A percentile compares a stretch with the other conserved stretches of the same genome.
These are phyloP conservation scores for Saccharomycopsis malanga DNA, from an alignment of 805 yeast species.

Conservation along the genomic window DNA sequence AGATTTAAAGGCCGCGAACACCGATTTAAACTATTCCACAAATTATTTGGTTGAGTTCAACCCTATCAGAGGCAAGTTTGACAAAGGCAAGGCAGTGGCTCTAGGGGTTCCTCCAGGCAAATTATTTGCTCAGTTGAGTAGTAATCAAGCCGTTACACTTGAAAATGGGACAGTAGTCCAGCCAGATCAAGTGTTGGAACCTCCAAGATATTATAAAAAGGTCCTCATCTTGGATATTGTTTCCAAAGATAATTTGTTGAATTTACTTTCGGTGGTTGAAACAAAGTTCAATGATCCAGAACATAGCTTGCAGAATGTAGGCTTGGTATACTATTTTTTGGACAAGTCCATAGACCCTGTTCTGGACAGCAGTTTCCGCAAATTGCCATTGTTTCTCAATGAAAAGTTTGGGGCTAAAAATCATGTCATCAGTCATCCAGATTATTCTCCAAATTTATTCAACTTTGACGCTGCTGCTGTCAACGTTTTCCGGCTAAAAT, in stretches of 20 bases:
- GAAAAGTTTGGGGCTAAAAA: conserved; percentile 40
- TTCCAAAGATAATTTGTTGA: conserved; percentile 35
- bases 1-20: conserved; percentile 18
- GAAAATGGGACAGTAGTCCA: conserved; percentile 50
- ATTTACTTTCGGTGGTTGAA: conserved; percentile 13
- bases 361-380: conserved; percentile 35
- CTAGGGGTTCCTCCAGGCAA: conserved; percentile 66
- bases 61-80: conserved; percentile 72
- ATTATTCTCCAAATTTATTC: conserved; percentile 53
- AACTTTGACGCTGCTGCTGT: conserved; percentile 50
- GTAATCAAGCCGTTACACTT: conserved; percentile 50
- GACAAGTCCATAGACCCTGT: conserved; percentile 51
- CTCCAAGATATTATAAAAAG: conserved; percentile 49
- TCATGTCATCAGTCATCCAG: conserved; percentile 71
- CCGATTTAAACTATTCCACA: conserved; percentile 35
- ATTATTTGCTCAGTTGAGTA: conserved; percentile 49
- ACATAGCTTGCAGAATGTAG: conserved; percentile 29
- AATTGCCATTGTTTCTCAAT: conserved; percentile 35
- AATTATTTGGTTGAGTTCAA: conserved; percentile 62
- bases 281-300: too few relatives aligned
- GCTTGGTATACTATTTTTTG: conserved; percentile 67
- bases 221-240: conserved; percentile 74
- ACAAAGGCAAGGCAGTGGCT: conserved; percentile 53
- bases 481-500: conserved; percentile 49
- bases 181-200: conserved; percentile 70